phyloP scores from a whole-genome alignment of 352 stramenopile genomes.

The Globisporangium cederbergense region DNA sequence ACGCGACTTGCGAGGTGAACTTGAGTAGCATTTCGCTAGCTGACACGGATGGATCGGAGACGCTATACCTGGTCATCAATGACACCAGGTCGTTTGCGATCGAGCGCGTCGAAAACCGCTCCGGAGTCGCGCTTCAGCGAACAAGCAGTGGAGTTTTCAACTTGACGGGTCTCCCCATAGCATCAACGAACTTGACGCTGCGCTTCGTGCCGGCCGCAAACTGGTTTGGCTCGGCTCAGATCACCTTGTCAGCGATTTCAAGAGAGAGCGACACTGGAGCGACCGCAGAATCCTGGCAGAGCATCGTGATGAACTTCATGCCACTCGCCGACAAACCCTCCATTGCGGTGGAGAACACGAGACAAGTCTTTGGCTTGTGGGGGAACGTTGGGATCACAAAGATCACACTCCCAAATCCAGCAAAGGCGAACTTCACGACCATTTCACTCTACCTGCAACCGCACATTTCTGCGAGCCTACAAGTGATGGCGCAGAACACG shows the following conservation, averaged over 20 bases:
- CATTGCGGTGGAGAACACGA: conserved; percentile 33
- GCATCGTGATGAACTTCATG: conserved; percentile 26
- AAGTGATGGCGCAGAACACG: conserved; percentile 39
- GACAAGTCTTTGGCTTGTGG: conserved; percentile 28
- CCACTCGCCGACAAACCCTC: conserved; percentile 37
- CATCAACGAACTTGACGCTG: conserved; percentile 21
- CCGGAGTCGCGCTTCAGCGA: conserved; percentile 25
- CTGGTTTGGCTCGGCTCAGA: conserved; percentile 34
- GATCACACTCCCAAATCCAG: conserved; percentile 25
- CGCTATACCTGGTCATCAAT: conserved; percentile 29
- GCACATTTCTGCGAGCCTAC: conserved; percentile 18
- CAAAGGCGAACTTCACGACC: conserved; percentile 31
- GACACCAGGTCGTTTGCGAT: conserved; percentile 23
- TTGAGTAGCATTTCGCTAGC: conserved; percentile 26
- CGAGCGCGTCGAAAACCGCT: conserved; percentile 20
- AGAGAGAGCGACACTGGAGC: conserved; percentile 28
- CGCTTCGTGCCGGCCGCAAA: conserved; percentile 22
- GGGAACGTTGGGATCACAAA: conserved; percentile 33
- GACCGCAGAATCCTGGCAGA: conserved; percentile 16
- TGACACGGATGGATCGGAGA: conserved; percentile 44
- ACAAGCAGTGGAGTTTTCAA: conserved; percentile 23
- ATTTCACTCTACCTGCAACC: conserved; percentile 37
- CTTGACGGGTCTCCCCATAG: conserved; percentile 16
- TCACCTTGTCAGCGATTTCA: conserved; percentile 34
- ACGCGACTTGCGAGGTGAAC: conserved; percentile 21